Base-by-base conservation (phyloP, 331 rosid species). In the Malus hybrid region DNA sequence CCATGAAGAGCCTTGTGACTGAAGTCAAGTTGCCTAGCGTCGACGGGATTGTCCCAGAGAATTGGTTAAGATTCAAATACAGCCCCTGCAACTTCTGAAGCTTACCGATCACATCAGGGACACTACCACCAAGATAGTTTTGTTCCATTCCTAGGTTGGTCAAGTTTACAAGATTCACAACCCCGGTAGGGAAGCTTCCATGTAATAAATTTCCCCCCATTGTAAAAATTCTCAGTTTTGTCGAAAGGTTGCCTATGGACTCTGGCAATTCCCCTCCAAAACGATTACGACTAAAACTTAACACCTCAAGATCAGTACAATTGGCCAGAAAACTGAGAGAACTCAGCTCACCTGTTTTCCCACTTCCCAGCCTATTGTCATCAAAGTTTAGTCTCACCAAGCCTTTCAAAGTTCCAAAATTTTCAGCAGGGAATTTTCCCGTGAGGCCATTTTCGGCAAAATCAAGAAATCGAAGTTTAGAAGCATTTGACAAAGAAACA, bases 401-500 rank as follows among this genome's bases (percentile, higher is more conserved):
- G 19, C 46, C 10, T 33, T 7, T 6, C 81, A 90, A 79, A 14
- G 26, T 74, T 64, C 87, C 88, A 22, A 88, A 14, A 56, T 76
- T 78, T 58, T 67, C 70, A 14, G 36, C 66, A 1, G 89, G 89
- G 19, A 88, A 15, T 28, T 68, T 44, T 2, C 87, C 91, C 22
- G 62, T 65, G 5, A 84, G 80, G 73, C 44, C 62, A 77, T 90
- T 88, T 1, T 44, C n/a, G 36, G 86, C 74, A 55, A 87, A 73
- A 39, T 85, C 87, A 77, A 87, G 75, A 29, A 71, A 0, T 18
- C 12, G 15, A 13, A 87, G 87, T 36, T 14, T 56, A 6, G 90
- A 85, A 57, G 88, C 82, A 77, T 87, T 90, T 56, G 75, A 64
- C 32, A 90, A 58, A 0, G 93, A 87, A 26, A 10, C 68, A 6